Evolutionary conservation across 805 yeast species (phyloP), one percentile per base, ranked within the genome.

Genomic region (Wickerhamiella bombiphila): DNA sequence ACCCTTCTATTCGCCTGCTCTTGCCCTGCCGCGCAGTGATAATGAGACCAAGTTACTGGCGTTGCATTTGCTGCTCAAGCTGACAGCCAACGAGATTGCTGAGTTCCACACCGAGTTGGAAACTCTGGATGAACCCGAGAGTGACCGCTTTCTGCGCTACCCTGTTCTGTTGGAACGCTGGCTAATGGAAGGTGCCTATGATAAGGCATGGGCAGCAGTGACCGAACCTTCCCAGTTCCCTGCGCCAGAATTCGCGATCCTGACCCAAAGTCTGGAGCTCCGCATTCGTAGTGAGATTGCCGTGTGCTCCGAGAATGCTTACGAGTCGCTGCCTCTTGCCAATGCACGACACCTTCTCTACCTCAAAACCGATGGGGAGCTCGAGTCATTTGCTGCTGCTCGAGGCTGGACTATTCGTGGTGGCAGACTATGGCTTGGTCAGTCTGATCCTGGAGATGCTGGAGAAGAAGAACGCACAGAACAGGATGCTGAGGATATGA

Each of bases 151-250:
- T 55, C 64, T 88, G 48, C 70, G 73, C 34, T 85, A 85, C 56
- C 97, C 97, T 18, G 76, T 88, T 38, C 75, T 76, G 48, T 74
- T 91, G 50, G 97, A 91, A 57, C 76, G 81, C 47, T 82, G 93
- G 79, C 70, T 91, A 47, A 83, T 88, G 78, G 97, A 91, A 61
- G 98, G 98, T 31, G 80, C 88, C 46, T 91, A 86, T 59, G 91
- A 83, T 58, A 81, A 81, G 58, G 88, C 86, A 33, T 80, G 91
- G 79, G 76, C 72, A 48, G 68, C 80, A 39, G 68, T 80, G 45
- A 73, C 76, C 37, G 70, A 72, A 42, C 64, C 65, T 38, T 49
- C 61, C 28, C 63, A 61, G 51, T 57, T 57, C 42, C 68, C 62
- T 14, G 74, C 76, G 46, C 71, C 74, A 41, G 97, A 91, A 57